A percentile compares a stretch with the other conserved stretches of the same genome.
Evolutionary conservation across 805 yeast genomes (phyloP).

Genomic region (Candida pseudoglaebosa): DNA sequence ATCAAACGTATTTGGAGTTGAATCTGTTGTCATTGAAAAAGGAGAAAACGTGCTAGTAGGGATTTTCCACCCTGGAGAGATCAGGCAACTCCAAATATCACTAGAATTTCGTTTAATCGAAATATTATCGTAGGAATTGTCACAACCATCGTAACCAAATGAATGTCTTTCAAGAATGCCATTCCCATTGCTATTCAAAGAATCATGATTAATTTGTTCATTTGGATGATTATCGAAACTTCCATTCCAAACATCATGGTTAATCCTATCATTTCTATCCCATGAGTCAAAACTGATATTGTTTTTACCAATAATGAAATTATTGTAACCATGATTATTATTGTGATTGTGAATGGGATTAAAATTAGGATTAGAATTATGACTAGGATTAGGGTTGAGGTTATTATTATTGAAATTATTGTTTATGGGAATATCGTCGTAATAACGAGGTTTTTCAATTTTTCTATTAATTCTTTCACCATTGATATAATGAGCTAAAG

Average conservation of each 20-base stretch:
- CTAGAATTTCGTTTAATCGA: not conserved
- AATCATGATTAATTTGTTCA: too few species aligned
- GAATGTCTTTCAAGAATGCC: too few species aligned
- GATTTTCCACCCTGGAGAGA: not conserved
- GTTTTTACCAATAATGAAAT: not conserved
- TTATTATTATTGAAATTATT: not conserved
- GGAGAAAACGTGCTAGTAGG: not conserved
- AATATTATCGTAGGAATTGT: not conserved
- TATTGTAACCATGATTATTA: not conserved
- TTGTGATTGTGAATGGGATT: too few species aligned
- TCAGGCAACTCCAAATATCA: not conserved
- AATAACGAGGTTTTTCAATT: not conserved
- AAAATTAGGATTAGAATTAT: too few species aligned
- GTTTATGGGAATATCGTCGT: conserved; percentile 3
- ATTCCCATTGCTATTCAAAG: too few species aligned
- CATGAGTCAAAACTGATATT: not conserved
- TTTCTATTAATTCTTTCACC: conserved; percentile 72
- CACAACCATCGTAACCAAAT: not conserved
- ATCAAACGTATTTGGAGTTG: conserved; percentile 16
- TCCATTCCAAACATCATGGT: too few species aligned
- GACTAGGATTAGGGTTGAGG: not conserved
- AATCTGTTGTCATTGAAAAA: conserved; percentile 12
- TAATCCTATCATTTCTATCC: too few species aligned
- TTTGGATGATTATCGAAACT: too few species aligned
- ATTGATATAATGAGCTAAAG: conserved; percentile 84